Percentiles rank a stretch among this genome's conserved stretches.
Evolutionary conservation across 192 early-diverging fungal species (phyloP).

Genomic region (Entomortierella beljakovae): DNA sequence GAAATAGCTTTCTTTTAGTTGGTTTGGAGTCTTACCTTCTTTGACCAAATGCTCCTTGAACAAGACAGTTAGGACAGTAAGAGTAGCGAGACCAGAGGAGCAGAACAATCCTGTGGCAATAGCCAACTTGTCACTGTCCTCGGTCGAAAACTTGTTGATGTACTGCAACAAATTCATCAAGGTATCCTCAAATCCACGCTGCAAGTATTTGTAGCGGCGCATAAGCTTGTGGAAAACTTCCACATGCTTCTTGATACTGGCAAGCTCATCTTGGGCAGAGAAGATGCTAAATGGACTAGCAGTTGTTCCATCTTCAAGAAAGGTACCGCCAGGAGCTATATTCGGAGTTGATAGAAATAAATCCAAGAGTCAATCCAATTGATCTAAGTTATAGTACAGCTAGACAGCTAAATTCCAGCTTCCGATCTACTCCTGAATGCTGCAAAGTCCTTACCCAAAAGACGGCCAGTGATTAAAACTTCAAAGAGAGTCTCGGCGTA

Average conservation of each 20-base stretch:
- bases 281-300: slow-evolving; percentile 88
- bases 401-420: too few relatives aligned
- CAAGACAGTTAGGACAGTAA: slow-evolving; percentile 79
- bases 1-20: too few relatives aligned
- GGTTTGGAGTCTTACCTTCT: slow-evolving; percentile 66
- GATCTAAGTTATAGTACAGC: too few relatives aligned
- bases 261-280: slow-evolving; percentile 73
- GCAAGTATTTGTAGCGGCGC: slow-evolving; percentile 95
- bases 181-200: slow-evolving; percentile 87
- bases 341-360: neutral
- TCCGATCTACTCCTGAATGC: too few relatives aligned
- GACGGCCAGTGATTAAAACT: slow-evolving; percentile 91
- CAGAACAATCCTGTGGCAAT: slow-evolving; percentile 80
- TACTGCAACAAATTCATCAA: slow-evolving; percentile 87
- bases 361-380: neutral
- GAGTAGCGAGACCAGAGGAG: slow-evolving; percentile 72
- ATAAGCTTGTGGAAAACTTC: slow-evolving; percentile 92
- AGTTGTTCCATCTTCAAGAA: slow-evolving; percentile 81
- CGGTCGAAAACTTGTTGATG: slow-evolving; percentile 87
- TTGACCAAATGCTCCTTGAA: slow-evolving; percentile 96
- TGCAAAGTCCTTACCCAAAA: slow-evolving; percentile 73
- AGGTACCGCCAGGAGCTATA: slow-evolving; percentile 80
- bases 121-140: slow-evolving; percentile 85
- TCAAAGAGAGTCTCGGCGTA: slow-evolving; percentile 97
- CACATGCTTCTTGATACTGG: slow-evolving; percentile 78